A percentile compares a stretch with the other conserved stretches of the same genome.
Conservation (phyloP, 805 yeast species). For the Saccharomycopsis malanga region DNA sequence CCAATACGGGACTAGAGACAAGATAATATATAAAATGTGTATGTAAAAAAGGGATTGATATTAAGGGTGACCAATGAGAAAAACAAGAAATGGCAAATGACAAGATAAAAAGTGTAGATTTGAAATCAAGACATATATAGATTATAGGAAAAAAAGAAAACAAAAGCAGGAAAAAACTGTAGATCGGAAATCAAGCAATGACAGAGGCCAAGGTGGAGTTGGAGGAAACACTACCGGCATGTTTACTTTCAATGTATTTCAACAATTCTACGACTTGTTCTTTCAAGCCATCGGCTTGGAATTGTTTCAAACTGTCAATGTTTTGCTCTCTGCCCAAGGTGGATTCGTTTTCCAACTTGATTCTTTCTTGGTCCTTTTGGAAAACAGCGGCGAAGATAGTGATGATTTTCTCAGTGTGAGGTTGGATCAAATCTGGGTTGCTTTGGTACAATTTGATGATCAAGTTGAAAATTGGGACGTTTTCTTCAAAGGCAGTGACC, state of each 20-base stretch:
- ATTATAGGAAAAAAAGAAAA: too few species aligned
- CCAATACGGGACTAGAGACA: too few species aligned
- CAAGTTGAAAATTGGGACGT: constrained; percentile 79
- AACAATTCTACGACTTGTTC: constrained; percentile 60
- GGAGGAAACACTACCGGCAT: background rate
- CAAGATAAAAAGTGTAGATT: too few species aligned
- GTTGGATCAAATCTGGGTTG: constrained; percentile 47
- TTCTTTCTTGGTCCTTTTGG: constrained; percentile 66
- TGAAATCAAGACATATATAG: too few species aligned
- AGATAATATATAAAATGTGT: too few species aligned
- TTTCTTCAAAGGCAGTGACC: constrained; percentile 84
- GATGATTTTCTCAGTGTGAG: constrained; percentile 53
- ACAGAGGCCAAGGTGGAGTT: constrained; percentile 8
- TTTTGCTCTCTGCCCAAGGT: constrained; percentile 84
- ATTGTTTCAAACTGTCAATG: constrained; percentile 71
- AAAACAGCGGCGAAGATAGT: constrained; percentile 66
- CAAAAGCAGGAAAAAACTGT: too few species aligned
- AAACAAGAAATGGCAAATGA: too few species aligned
- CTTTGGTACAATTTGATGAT: constrained; percentile 64
- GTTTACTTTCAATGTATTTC: constrained; percentile 58
- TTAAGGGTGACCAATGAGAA: too few species aligned
- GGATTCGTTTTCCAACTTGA: constrained; percentile 60
- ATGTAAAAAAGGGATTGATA: too few species aligned
- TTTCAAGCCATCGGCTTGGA: constrained; percentile 61
- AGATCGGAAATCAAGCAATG: constrained; percentile 7